Evolutionary conservation across 2,329 filamentous ascomycete genomes (phyloP), one percentile per base, ranked within the genome.

Genomic region (Sordariomycetes sp.): DNA sequence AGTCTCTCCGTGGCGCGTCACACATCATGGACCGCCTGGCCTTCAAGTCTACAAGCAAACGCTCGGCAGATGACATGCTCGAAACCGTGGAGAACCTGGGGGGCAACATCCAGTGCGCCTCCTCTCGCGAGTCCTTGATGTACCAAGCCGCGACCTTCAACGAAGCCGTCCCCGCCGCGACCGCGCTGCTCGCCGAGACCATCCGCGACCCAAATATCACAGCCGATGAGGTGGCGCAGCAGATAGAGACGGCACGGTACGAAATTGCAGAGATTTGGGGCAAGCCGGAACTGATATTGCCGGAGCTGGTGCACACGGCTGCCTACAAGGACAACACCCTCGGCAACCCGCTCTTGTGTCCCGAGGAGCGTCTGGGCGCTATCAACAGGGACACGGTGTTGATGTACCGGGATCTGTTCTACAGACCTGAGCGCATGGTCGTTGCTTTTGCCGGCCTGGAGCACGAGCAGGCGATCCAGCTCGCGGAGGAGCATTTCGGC

Each of bases 121-220:
- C 88, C 2, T 94, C 87, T 3, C 74, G 92, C 44, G 92, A 98
- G 61, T 86, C 86, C 37, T 75, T 98, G 63, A 98, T 98, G 92
- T 98, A 98, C 66, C 92, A 98, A 60, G 86, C 87, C 2, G 92
- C 92, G 18, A 95, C 88, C 20, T 98, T 98, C 74, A 98, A 98
- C 66, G 82, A 81, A 18, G 82, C 86, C 14, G 87, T 98, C 8
- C 80, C 85, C 6, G 77, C 77, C 8, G 86, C 90, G 10, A 75
- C 94, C 17, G 86, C 72, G 20, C 63, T 98, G 14, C 74, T 98
- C 26, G 90, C 92, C 39, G 92, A 98, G 58, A 96, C 92, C 21
- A 93, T 98, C 42, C 82, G 86, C 38, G 75, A 93, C 45, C 86
- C 92, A 6, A 59, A 72, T 36, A 82, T 96, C 45, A 93, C 86